A percentile compares a stretch with the other conserved stretches of the same genome.
Conservation (phyloP, 2,329 filamentous ascomycete species). For the Coniochaeta sp. region DNA sequence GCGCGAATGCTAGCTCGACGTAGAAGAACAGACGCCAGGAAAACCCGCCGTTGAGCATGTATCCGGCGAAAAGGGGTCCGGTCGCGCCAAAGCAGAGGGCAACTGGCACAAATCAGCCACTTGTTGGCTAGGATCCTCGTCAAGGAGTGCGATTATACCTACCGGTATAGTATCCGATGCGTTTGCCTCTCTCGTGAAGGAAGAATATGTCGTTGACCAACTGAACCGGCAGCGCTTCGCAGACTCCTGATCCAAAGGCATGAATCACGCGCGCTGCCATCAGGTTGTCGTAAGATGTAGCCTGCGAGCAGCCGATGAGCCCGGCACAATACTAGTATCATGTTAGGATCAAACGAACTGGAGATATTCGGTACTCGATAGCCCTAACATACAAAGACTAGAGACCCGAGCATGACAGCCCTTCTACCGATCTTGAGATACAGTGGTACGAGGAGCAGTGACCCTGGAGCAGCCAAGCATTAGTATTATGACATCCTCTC, state of each 20-base stretch:
- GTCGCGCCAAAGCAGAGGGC: conserved; percentile 48
- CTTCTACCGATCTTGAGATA: conserved; percentile 43
- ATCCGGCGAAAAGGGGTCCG: conserved; percentile 50
- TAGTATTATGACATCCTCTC: neutral
- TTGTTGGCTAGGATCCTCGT: neutral
- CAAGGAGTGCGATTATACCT: neutral
- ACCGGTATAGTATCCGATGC: conserved; percentile 52
- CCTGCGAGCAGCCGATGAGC: conserved; percentile 28
- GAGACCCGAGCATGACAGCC: conserved; percentile 32
- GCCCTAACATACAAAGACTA: conserved; percentile 21
- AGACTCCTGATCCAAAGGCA: conserved; percentile 32
- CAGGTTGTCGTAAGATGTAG: conserved; percentile 24
- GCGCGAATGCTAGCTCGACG: conserved; percentile 45
- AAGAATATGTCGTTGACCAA: conserved; percentile 39
- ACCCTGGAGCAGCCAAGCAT: conserved; percentile 21
- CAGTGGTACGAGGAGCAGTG: conserved; percentile 46
- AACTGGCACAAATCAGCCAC: conserved; percentile 23
- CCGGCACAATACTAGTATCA: conserved; percentile 28
- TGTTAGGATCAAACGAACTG: neutral
- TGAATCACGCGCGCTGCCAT: conserved; percentile 32
- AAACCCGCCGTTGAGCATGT: conserved; percentile 50
- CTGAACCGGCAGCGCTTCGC: conserved; percentile 36
- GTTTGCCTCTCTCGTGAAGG: conserved; percentile 39
- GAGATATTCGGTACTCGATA: neutral
- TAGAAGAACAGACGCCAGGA: conserved; percentile 57